Conservation (phyloP, 306 rosid genomes). For the Dryas octopetala region DNA sequence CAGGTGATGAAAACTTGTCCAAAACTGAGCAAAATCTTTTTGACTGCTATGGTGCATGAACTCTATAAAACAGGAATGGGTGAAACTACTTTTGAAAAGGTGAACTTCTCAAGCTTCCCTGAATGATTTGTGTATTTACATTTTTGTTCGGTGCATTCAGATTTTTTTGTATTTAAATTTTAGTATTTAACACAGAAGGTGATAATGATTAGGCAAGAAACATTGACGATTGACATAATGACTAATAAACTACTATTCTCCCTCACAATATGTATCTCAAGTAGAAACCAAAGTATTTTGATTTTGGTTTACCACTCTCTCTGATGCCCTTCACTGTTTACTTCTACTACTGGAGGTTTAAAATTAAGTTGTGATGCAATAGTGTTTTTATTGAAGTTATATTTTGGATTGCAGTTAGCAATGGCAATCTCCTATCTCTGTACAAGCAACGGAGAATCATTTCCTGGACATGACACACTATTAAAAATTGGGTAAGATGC, state of each 20-base stretch:
- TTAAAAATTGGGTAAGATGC: too few species aligned
- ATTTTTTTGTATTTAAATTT: too few species aligned
- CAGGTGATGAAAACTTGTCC: constrained; percentile 86
- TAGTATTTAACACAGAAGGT: neutral
- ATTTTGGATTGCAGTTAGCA: too few species aligned
- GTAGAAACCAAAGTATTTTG: neutral
- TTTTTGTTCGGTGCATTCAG: too few species aligned
- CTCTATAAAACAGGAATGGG: constrained; percentile 92
- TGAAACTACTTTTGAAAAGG: constrained; percentile 95
- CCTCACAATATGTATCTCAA: neutral
- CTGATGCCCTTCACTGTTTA: too few species aligned
- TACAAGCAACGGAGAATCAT: too few species aligned
- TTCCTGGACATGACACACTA: too few species aligned
- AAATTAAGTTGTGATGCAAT: too few species aligned
- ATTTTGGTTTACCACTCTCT: too few species aligned
- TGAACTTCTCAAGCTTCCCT: constrained; percentile 37
- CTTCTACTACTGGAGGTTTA: too few species aligned
- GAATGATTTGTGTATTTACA: neutral
- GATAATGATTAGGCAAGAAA: neutral
- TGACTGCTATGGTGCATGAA: constrained; percentile 91
- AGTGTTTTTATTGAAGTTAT: too few species aligned
- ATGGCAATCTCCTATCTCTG: too few species aligned
- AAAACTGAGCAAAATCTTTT: constrained; percentile 69
- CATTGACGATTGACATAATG: neutral
- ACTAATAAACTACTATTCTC: neutral